Evolutionary conservation across 306 rosid species (phyloP), one percentile per base, ranked within the genome.

Genomic region (Fragaria nilgerrensis): DNA sequence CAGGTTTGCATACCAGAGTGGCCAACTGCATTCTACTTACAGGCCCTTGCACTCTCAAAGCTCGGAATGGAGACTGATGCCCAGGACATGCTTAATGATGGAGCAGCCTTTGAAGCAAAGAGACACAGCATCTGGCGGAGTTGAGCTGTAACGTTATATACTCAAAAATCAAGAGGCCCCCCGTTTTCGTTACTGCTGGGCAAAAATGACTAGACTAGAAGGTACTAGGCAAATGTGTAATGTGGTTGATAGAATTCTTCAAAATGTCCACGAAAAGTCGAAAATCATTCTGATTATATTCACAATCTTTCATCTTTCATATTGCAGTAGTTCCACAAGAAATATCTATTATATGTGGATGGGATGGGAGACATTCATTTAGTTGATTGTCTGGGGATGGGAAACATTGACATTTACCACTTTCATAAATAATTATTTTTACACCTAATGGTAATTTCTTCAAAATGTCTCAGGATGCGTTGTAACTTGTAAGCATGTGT

Each of bases 41-140:
- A 94, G 74, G 98, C 97, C 39, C 96, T 92, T 62, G 95, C 98
- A 4, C 93, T 94, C 74, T 90, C 97, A 0, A 94, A 89, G 91
- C 92, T 94, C 22, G 97, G 98, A 83, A 94, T 94, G 98, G 97
- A 92, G 79, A 89, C 97, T 7, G 98, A 94, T 77, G 96, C 97
- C 9, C 96, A 88, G 75, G 98, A 94, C 87, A 94, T 94, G 98
- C 95, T 94, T 64, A 89, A 89, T 59, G 97, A 94, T 25, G 98
- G 97, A 11, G 93, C 92, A 9, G 70, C 92, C 75, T 92, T 94
- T 27, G 98, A 94, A 82, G 87, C 86, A 0, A 94, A 90, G 90
- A 87, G 89, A 45, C 87, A 91, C 45, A 94, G 87, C 79, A 90
- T 90, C 74, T 92, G 98, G 98, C 94, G 96, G 0, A 80, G 89